phyloP scores from a whole-genome alignment of 371 early-diverging fungal genomes.

The Syncephalastrum monosporum region DNA sequence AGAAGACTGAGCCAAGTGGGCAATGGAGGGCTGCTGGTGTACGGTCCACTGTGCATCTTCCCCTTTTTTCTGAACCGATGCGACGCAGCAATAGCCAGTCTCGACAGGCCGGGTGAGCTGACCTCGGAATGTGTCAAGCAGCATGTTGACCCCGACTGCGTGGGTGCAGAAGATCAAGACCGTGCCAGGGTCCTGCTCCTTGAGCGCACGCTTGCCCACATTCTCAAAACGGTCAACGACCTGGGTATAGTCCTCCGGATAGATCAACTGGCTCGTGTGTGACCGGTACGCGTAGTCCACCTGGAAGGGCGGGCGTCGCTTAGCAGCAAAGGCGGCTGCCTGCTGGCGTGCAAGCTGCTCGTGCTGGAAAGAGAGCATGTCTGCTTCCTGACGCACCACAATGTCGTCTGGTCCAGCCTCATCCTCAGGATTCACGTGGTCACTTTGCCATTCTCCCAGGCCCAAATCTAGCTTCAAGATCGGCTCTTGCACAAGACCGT shows the following conservation, averaged over 20 bases:
- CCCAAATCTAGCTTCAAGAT: conserved; percentile 36
- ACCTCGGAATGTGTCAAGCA: conserved; percentile 40
- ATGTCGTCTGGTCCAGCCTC: too few relatives aligned
- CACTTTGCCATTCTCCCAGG: conserved; percentile 47
- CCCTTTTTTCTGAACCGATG: conserved; percentile 18
- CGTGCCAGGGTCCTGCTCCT: conserved; percentile 12
- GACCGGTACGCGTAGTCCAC: conserved; percentile 32
- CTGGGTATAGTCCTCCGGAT: conserved; percentile 31
- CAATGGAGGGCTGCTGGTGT: conserved; percentile 17
- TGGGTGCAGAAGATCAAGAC: conserved; percentile 35
- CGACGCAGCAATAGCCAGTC: conserved; percentile 33
- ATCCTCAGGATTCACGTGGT: conserved; percentile 25
- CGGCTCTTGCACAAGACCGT: conserved; percentile 15
- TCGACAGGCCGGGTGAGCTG: conserved; percentile 32
- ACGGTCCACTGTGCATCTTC: conserved; percentile 17
- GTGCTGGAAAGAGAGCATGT: conserved; percentile 29
- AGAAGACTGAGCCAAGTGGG: conserved; percentile 7
- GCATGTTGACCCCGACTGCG: conserved; percentile 41
- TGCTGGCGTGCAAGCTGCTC: conserved; percentile 38
- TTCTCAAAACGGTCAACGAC: conserved; percentile 18
- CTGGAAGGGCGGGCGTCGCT: conserved; percentile 1
- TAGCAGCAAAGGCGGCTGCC: conserved; percentile 24
- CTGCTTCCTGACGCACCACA: conserved; percentile 10
- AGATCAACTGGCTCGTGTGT: conserved; percentile 23
- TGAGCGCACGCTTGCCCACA: too few relatives aligned